Conservation (phyloP, 2,329 filamentous ascomycete genomes). For the Neonectria hederae region DNA sequence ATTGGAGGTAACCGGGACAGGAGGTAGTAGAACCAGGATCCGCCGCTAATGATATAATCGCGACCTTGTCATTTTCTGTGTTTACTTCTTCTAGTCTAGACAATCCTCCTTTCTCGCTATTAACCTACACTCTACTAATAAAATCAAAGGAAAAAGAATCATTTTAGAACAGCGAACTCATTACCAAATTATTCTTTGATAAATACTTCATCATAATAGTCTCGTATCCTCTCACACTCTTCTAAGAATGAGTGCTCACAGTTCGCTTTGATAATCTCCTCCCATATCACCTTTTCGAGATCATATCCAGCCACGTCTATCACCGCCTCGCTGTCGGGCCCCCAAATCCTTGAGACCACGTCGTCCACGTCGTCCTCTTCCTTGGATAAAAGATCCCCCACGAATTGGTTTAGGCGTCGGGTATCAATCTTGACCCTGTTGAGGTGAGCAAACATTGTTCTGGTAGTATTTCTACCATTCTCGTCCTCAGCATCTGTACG, state of each 20-base stretch:
- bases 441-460: slow-evolving; percentile 38
- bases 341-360: slow-evolving; percentile 29
- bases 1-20: no score
- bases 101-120: no score
- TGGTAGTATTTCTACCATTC: slow-evolving; percentile 15
- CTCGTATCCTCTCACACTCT: slow-evolving; percentile 36
- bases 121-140: no score
- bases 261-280: slow-evolving; percentile 36
- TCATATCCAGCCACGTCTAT: slow-evolving; percentile 33
- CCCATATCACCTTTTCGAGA: slow-evolving; percentile 38
- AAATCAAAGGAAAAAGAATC: no score
- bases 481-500: neutral
- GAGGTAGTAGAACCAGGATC: neutral
- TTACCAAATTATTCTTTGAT: neutral
- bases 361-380: slow-evolving; percentile 21
- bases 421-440: slow-evolving; percentile 40
- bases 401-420: slow-evolving; percentile 16
- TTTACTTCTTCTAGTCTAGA: no score
- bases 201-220: slow-evolving; percentile 36
- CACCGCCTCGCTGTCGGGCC: slow-evolving; percentile 25
- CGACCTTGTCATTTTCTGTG: no score
- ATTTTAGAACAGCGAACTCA: no score
- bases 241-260: slow-evolving; percentile 29
- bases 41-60: no score
- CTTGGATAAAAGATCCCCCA: slow-evolving; percentile 22